Percentiles rank a stretch among this genome's conserved stretches.
phyloP scores from a whole-genome alignment of 2,329 filamentous ascomycete genomes.

The Calonectria montana region DNA sequence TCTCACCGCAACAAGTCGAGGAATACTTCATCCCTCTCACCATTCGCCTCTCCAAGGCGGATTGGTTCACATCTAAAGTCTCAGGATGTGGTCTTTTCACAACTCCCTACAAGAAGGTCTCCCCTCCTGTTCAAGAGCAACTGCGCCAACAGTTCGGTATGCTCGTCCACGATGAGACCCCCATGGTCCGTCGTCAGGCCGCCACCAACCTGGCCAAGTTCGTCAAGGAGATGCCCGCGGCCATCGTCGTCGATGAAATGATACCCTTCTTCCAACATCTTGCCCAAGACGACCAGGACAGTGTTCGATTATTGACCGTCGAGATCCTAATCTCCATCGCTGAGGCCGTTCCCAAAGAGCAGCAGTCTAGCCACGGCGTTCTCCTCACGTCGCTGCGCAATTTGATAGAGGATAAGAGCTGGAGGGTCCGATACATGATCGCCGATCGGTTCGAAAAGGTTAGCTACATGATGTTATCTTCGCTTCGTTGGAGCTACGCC shows the following conservation, averaged over 20 bases:
- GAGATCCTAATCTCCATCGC: slow-evolving; percentile 97
- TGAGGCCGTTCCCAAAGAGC: slow-evolving; percentile 97
- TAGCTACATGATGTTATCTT: slow-evolving; percentile 46
- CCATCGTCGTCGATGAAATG: slow-evolving; percentile 97
- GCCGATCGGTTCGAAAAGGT: slow-evolving; percentile 97
- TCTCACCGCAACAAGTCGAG: slow-evolving; percentile 93
- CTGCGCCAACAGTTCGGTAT: slow-evolving; percentile 92
- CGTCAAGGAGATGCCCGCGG: slow-evolving; percentile 93
- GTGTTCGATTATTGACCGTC: slow-evolving; percentile 93
- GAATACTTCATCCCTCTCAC: slow-evolving; percentile 97
- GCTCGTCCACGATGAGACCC: slow-evolving; percentile 97
- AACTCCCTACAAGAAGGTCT: slow-evolving; percentile 91
- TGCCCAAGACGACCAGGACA: slow-evolving; percentile 96
- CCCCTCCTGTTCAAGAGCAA: slow-evolving; percentile 87
- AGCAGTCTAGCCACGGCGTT: slow-evolving; percentile 95
- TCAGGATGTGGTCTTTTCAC: slow-evolving; percentile 97
- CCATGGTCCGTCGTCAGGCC: slow-evolving; percentile 97
- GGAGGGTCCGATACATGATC: slow-evolving; percentile 99
- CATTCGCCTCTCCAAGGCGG: slow-evolving; percentile 95
- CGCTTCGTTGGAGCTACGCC: slow-evolving; percentile 11
- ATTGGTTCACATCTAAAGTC: slow-evolving; percentile 99
- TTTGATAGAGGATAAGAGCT: slow-evolving; percentile 99
- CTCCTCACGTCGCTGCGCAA: slow-evolving; percentile 89
- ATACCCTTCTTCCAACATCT: slow-evolving; percentile 98
- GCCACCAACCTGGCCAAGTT: slow-evolving; percentile 98